These are phyloP conservation scores for Collybia sp. DNA, from an alignment of 768 basidiomycete species.

Conservation along the genomic window DNA sequence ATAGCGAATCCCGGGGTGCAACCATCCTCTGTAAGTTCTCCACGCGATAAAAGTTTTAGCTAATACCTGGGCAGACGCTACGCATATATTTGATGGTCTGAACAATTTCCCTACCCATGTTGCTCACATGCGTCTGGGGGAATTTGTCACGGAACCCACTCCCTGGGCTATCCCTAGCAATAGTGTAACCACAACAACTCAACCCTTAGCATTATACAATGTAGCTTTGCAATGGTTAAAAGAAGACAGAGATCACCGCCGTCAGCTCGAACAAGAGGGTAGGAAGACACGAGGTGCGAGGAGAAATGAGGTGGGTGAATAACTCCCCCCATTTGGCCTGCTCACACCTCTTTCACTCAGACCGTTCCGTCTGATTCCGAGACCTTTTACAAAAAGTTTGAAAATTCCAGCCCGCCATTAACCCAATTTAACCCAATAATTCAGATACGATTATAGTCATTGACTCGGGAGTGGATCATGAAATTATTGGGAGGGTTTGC, in stretches of 20 bases:
- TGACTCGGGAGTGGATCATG: neutral
- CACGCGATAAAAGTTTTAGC: conserved; percentile 2
- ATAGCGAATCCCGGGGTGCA: conserved; percentile 74
- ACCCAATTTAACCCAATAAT: neutral
- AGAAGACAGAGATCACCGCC: conserved; percentile 70
- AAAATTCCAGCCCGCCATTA: neutral
- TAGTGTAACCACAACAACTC: conserved; percentile 13
- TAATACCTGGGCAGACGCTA: conserved; percentile 60
- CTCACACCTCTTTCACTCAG: conserved; percentile 24
- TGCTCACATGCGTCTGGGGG: conserved; percentile 85
- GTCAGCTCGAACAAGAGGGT: conserved; percentile 51
- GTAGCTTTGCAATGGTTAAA: conserved; percentile 85
- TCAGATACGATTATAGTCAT: conserved; percentile 43
- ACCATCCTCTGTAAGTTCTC: conserved; percentile 75
- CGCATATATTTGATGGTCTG: conserved; percentile 95
- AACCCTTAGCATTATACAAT: conserved; percentile 47
- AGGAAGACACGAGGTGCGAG: conserved; percentile 60
- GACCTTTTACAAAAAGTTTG: conserved; percentile 81
- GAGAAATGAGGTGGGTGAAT: conserved; percentile 41
- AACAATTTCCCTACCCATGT: conserved; percentile 91
- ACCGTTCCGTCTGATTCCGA: conserved; percentile 71
- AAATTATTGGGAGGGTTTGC: too few relatives aligned
- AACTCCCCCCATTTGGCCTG: neutral
- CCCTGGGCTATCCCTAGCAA: conserved; percentile 56
- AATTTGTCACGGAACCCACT: conserved; percentile 60